Base-by-base conservation (phyloP, 495 filamentous ascomycete genomes). In the Hyaloscypha finlandica region DNA sequence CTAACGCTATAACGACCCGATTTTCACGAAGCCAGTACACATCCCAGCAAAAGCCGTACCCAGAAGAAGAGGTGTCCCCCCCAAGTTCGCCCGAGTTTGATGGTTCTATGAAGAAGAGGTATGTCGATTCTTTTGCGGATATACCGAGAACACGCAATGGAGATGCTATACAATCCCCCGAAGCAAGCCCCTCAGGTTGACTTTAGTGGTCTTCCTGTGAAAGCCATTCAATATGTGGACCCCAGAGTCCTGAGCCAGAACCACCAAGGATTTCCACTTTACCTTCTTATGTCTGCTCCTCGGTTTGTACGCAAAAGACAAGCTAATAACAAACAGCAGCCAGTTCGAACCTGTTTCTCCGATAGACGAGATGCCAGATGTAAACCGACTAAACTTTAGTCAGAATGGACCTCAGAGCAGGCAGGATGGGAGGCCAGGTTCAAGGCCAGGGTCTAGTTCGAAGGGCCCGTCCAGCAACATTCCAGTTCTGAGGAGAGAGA, bases 401-500 rank as follows among this genome's bases (percentile, higher is more conserved):
- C 42, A 48, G 16, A 48, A 48, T 19, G 35, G 68, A 63, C 56
- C 61, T 33, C 19, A 68, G 72, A 35, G 69, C 9, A 70, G 48
- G 25, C 25, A 25, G 25, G 25, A 25, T 25, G 25, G 25, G 25
- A 25, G 25, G 25, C 25, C 65, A n/a, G 73, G 29, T 29, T 54
- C 61, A n/a, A n/a, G n/a, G 66, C 70, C 65, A n/a, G 73, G 29
- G 31, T 54, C 61, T 51, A 67, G 39, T 59, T 65, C 67, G 22
- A 66, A 75, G 51, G 31, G 37, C 22, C 25, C 70, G 39, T 71
- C 72, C 1, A 80, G 74, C 59, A 85, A 76, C 66, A 84, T 86
- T 64, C 82, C 82, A 19, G 75, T 75, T 66, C 79, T 84, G 74
- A 81, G 82, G 39, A 80, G 82, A 57, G 82, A 81, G 42, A 71